These are phyloP conservation scores for Pythium volutum DNA, from an alignment of 352 stramenopile species.

Conservation along the genomic window DNA sequence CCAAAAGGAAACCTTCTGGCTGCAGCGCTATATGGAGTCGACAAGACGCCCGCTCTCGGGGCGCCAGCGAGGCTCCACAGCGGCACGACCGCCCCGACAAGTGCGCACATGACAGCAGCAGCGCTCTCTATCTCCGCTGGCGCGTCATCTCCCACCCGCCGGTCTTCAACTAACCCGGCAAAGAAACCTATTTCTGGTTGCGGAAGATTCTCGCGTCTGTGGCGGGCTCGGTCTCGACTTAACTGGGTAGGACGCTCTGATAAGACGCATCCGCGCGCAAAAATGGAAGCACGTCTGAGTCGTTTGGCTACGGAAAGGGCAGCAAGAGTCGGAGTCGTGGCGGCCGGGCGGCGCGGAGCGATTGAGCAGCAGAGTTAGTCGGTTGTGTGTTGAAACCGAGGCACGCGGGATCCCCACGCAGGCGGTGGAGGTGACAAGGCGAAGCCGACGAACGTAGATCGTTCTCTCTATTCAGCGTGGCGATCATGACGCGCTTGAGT, in stretches of 20 bases:
- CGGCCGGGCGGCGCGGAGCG: no score
- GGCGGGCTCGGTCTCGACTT: background rate
- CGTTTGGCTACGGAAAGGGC: background rate
- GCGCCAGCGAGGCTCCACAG: background rate
- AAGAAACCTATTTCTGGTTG: background rate
- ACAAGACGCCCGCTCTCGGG: background rate
- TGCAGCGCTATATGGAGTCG: background rate
- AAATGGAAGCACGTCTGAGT: constrained; percentile 6
- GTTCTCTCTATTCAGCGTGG: background rate
- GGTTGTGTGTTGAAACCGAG: no score
- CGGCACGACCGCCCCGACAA: background rate
- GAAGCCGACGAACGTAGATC: background rate
- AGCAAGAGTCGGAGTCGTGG: background rate
- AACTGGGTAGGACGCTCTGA: background rate
- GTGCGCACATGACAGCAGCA: background rate
- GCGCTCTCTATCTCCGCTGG: background rate
- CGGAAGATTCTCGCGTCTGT: background rate
- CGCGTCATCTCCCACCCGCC: background rate
- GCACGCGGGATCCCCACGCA: no score
- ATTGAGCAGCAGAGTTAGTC: no score
- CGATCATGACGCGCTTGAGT: constrained; percentile 34
- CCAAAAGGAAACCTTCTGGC: background rate
- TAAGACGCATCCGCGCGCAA: constrained; percentile 13
- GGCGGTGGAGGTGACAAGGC: no score
- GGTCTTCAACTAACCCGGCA: background rate